Percentiles rank a stretch among this genome's conserved stretches.
Evolutionary conservation across 306 rosid species (phyloP).

Genomic region (Calophaca sinica): DNA sequence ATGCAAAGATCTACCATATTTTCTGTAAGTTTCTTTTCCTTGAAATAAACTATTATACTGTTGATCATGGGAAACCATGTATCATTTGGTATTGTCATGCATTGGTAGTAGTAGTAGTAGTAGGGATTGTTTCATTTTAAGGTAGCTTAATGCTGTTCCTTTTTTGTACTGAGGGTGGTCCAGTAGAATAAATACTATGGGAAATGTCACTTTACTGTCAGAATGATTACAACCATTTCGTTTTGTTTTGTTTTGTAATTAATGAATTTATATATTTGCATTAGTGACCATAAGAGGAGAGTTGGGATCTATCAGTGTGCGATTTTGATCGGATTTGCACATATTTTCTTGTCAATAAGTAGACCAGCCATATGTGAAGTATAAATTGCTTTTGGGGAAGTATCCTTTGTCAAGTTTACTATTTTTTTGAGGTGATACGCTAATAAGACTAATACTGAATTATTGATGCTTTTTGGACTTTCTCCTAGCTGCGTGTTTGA

Average conservation of each 20-base stretch:
- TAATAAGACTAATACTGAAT: background rate
- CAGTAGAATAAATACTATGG: constrained; percentile 7
- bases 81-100: constrained; percentile 13
- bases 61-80: constrained; percentile 28
- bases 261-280: background rate
- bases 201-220: constrained; percentile 19
- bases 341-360: too few relatives aligned
- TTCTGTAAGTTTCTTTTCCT: constrained; percentile 67
- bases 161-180: constrained; percentile 25
- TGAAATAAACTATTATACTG: constrained; percentile 23
- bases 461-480: background rate
- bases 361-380: too few relatives aligned
- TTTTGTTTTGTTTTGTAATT: background rate
- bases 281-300: constrained; percentile 33
- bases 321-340: too few relatives aligned
- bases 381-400: too few relatives aligned
- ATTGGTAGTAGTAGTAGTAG: constrained; percentile 1
- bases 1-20: constrained; percentile 83
- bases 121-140: constrained; percentile 22
- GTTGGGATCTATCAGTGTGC: constrained; percentile 8
- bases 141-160: background rate
- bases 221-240: constrained; percentile 3
- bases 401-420: too few relatives aligned
- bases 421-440: too few relatives aligned
- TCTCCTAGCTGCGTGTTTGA: constrained; percentile 7